These are phyloP conservation scores for Cryphonectria parasitica DNA, from an alignment of 2,329 filamentous ascomycete genomes.

Conservation along the genomic window DNA sequence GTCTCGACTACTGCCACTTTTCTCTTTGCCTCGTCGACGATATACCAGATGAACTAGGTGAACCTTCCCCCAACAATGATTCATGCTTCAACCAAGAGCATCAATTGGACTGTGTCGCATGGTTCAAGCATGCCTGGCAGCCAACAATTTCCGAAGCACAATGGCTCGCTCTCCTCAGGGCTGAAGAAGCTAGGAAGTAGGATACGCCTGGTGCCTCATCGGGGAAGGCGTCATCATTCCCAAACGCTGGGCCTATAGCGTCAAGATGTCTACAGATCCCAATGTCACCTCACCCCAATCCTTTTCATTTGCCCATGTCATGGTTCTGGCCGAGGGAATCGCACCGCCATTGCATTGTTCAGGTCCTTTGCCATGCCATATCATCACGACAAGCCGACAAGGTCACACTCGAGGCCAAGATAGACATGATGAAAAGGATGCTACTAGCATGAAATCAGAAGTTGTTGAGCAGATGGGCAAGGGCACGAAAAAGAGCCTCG, in stretches of 20 bases:
- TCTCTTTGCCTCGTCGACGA: conserved; percentile 56
- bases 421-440: neutral
- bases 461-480: neutral
- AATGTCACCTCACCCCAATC: neutral
- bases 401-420: neutral
- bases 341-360: neutral
- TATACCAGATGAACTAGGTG: conserved; percentile 58
- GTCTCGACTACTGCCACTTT: conserved; percentile 57
- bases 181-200: neutral
- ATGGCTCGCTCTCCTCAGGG: conserved; percentile 38
- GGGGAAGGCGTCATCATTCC: neutral
- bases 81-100: neutral
- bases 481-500: neutral
- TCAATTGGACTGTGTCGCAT: neutral
- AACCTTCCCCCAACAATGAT: conserved; percentile 46
- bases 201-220: neutral
- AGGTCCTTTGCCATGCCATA: neutral
- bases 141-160: neutral
- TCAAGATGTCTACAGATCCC: neutral
- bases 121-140: neutral
- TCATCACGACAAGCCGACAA: neutral
- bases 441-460: neutral
- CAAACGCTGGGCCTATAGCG: neutral
- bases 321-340: neutral
- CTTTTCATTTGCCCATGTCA: neutral